Conservation (phyloP, 345 rosid species). For the Salix purpurea region DNA sequence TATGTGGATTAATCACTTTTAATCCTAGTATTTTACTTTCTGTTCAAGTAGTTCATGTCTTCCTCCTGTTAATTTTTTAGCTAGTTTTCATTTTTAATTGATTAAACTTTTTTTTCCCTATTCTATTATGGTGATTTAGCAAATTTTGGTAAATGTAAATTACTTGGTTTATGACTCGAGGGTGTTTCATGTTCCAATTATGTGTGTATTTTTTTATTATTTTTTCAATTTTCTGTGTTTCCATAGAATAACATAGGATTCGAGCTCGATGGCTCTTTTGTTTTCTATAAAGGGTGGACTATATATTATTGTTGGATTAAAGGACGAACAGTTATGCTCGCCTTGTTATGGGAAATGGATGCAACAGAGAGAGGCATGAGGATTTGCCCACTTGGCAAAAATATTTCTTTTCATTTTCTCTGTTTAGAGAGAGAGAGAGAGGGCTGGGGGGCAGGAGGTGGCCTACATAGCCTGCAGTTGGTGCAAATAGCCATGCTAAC, state of each 20-base stretch:
- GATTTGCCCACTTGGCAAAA: background rate
- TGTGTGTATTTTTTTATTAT: background rate
- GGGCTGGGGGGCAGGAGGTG: slow-evolving; percentile 25
- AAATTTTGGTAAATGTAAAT: slow-evolving; percentile 30
- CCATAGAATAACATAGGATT: background rate
- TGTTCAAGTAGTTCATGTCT: background rate
- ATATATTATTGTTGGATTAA: background rate
- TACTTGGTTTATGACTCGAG: background rate
- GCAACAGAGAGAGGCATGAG: background rate
- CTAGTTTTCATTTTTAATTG: background rate
- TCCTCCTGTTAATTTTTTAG: background rate
- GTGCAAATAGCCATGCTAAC: slow-evolving; percentile 38
- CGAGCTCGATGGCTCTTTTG: background rate
- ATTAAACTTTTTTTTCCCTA: background rate
- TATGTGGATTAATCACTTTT: slow-evolving; percentile 9
- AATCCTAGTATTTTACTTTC: background rate
- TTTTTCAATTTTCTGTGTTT: background rate
- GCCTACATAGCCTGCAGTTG: slow-evolving; percentile 42
- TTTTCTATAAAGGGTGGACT: no score
- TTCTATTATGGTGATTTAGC: background rate
- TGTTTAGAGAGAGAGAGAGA: background rate
- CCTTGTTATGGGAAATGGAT: slow-evolving; percentile 1
- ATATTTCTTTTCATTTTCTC: background rate
- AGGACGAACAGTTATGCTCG: background rate
- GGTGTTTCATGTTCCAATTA: background rate